These are phyloP conservation scores for Pulveroboletus frians DNA, from an alignment of 768 basidiomycete genomes.

Conservation along the genomic window DNA sequence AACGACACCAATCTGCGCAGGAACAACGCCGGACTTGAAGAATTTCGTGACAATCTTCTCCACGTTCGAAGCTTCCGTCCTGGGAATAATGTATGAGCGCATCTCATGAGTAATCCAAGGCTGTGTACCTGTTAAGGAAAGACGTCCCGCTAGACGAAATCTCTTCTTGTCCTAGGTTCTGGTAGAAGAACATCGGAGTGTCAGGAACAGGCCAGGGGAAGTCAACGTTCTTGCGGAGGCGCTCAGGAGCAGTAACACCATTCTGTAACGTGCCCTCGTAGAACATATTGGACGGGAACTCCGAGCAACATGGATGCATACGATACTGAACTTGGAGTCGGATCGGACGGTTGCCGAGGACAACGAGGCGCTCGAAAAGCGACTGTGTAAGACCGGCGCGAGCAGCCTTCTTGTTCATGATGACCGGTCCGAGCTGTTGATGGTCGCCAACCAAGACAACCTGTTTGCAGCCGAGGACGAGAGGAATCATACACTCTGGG, in stretches of 20 bases:
- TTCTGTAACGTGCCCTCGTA: conserved; percentile 99
- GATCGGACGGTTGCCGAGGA: conserved; percentile 93
- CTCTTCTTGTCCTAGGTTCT: conserved; percentile 98
- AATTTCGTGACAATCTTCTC: conserved; percentile 99
- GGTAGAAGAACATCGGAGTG: conserved; percentile 99
- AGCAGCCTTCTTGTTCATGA: conserved; percentile 99
- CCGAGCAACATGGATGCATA: conserved; percentile 99
- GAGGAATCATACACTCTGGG: conserved; percentile 97
- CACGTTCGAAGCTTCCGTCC: conserved; percentile 97
- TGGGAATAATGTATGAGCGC: conserved; percentile 27
- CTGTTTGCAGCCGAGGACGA: conserved; percentile 97
- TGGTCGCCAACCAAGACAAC: conserved; percentile 98
- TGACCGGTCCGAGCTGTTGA: conserved; percentile 95
- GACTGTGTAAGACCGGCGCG: conserved; percentile 98
- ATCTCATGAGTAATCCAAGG: background rate
- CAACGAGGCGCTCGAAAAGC: conserved; percentile 93
- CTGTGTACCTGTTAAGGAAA: conserved; percentile 79
- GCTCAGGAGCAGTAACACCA: conserved; percentile 97
- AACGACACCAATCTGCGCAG: conserved; percentile 94
- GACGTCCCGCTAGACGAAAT: conserved; percentile 98
- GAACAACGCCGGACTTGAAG: conserved; percentile 98
- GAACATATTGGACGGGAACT: conserved; percentile 99
- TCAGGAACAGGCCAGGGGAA: conserved; percentile 98
- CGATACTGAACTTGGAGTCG: conserved; percentile 99
- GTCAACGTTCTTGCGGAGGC: conserved; percentile 95